These are phyloP conservation scores for Solanum raphanifolium DNA, from an alignment of 257 asterid genomes.

Conservation along the genomic window DNA sequence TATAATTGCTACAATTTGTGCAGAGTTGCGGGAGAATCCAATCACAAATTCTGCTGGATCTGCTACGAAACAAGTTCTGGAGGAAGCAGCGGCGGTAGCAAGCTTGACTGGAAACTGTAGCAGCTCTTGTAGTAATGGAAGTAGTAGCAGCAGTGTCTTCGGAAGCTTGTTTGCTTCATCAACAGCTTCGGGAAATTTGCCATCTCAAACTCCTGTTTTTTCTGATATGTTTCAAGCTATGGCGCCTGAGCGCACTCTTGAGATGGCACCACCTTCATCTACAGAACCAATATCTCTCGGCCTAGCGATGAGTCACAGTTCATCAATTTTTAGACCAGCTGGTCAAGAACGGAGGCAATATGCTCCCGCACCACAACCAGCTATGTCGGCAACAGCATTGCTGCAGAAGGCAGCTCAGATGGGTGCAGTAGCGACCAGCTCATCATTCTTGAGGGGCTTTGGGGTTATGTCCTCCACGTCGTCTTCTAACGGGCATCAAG, in stretches of 20 bases:
- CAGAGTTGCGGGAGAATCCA: slow-evolving; percentile 37
- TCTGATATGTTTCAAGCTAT: slow-evolving; percentile 29
- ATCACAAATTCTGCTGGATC: slow-evolving; percentile 20
- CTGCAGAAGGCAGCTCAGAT: slow-evolving; percentile 85
- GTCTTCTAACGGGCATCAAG: slow-evolving; percentile 25
- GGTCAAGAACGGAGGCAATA: slow-evolving; percentile 67
- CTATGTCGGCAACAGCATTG: slow-evolving; percentile 83
- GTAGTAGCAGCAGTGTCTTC: slow-evolving; percentile 43
- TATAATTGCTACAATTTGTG: not conserved
- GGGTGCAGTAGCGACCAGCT: slow-evolving; percentile 52
- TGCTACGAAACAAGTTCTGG: slow-evolving; percentile 15
- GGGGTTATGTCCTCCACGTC: slow-evolving; percentile 43
- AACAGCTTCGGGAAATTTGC: slow-evolving; percentile 39
- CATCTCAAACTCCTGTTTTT: slow-evolving; percentile 36
- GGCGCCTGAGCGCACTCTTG: slow-evolving; percentile 22
- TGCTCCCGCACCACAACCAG: slow-evolving; percentile 45
- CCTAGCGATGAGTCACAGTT: slow-evolving; percentile 49
- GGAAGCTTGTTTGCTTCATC: slow-evolving; percentile 72
- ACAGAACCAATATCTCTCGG: slow-evolving; percentile 54
- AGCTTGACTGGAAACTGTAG: slow-evolving; percentile 33
- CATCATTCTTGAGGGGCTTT: slow-evolving; percentile 54
- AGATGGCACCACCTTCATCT: slow-evolving; percentile 27
- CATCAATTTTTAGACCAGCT: slow-evolving; percentile 35
- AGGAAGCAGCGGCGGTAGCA: slow-evolving; percentile 27
- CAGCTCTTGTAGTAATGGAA: slow-evolving; percentile 47